Percentiles rank a stretch among this genome's conserved stretches.
Evolutionary conservation across 169 alveolate species (phyloP).

Genomic region (Eimeria zaria): DNA sequence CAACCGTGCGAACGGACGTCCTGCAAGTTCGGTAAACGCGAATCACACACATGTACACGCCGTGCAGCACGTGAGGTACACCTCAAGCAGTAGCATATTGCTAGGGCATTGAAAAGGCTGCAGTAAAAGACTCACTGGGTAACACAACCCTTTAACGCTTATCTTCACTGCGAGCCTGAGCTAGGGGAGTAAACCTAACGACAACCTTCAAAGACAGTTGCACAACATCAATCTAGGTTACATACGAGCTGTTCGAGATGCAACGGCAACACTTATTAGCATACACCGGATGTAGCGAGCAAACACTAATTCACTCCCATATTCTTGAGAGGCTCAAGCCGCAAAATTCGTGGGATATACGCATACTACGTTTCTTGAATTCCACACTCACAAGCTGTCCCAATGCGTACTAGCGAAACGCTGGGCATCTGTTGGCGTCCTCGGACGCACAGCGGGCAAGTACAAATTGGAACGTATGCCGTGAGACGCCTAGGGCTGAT

Average conservation of each 20-base stretch:
- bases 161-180: neutral
- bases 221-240: neutral
- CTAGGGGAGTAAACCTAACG: neutral
- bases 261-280: neutral
- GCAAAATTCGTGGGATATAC: neutral
- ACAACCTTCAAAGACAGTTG: neutral
- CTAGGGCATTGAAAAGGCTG: neutral
- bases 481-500: neutral
- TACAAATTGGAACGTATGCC: neutral
- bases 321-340: neutral
- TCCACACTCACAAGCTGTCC: neutral
- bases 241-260: conserved; percentile 18
- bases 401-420: no score
- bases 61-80: neutral
- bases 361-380: neutral
- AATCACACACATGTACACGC: neutral
- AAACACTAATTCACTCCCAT: neutral
- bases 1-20: neutral
- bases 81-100: neutral
- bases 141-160: neutral
- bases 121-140: neutral
- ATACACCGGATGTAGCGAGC: neutral
- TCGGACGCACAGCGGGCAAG: no score
- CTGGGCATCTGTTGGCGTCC: conserved; percentile 6
- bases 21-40: neutral